Base-by-base conservation (phyloP, 2,329 filamentous ascomycete genomes). In the Zymoseptoria passerinii region DNA sequence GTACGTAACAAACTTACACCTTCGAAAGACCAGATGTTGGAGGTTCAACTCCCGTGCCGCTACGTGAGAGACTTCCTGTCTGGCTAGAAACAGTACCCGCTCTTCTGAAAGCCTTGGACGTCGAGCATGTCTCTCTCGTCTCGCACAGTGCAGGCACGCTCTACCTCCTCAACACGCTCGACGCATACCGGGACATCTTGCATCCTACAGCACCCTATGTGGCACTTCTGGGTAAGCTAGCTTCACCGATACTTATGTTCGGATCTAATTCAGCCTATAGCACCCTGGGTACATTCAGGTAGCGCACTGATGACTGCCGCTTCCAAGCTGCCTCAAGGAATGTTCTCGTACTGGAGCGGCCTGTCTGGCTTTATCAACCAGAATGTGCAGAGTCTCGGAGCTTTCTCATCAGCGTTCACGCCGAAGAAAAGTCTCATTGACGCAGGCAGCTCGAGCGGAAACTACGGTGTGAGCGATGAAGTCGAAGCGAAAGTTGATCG, bases 91-190 rank as follows among this genome's bases (percentile, higher is more conserved):
- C 71, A 0, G 66, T 78, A 1, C 75, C 76, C 18, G 62, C 59
- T 4, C 64, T 80, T 0, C 66, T 79, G 5, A 44, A 65, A 4
- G 58, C 69, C 49, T 68, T 80, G 4, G 52, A 66, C 0, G 72
- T 77, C 52, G 57, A 69, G 56, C 70, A 76, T 57, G 71, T 79
- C 18, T 66, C 64, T n/a, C 60, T 79, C 0, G 65, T 73, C 1
- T 67, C 72, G 18, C 77, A 79, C 58, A 74, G 70, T 20, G 72
- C 73, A 0, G 77, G 77, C 1, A 75, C 75, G 0, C 67, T 78
- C 1, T 79, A 76, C 58, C 61, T 71, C 3, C 65, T 80, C 23
- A 79, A 79, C 56, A 73, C 75, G 4, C 64, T 79, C 18, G 63
- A 64, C 29, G 61, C 68, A 7, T 65, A 68, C 29, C 73, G 70